A percentile compares a stretch with the other conserved stretches of the same genome.
Evolutionary conservation across 768 basidiomycete species (phyloP).

Genomic region (Gymnopilus dilepis): DNA sequence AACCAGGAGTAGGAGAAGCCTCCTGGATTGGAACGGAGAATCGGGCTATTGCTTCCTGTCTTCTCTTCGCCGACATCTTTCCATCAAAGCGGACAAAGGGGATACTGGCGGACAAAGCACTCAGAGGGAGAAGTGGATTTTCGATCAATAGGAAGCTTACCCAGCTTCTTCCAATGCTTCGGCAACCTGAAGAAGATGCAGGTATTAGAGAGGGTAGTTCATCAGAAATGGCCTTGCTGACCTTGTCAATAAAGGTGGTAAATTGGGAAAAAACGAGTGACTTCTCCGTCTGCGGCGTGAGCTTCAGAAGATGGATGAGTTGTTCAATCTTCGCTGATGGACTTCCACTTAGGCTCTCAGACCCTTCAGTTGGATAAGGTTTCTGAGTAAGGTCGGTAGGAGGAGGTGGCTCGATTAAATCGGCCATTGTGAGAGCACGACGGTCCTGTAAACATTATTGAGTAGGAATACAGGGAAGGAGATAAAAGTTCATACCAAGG

Average conservation of each 20-base stretch:
- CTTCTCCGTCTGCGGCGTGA: constrained; percentile 75
- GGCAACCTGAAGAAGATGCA: constrained; percentile 66
- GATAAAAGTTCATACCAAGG: constrained; percentile 70
- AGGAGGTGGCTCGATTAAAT: constrained; percentile 67
- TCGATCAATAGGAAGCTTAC: constrained; percentile 37
- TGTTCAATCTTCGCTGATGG: constrained; percentile 90
- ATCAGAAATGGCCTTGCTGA: constrained; percentile 27
- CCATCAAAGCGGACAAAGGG: constrained; percentile 85
- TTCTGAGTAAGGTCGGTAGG: constrained; percentile 74
- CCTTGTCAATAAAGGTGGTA: constrained; percentile 84
- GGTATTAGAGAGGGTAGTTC: background rate
- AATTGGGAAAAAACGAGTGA: constrained; percentile 91
- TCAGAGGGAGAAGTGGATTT: background rate
- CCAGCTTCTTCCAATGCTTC: constrained; percentile 68
- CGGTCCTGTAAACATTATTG: constrained; percentile 63
- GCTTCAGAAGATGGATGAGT: constrained; percentile 69
- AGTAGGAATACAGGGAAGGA: background rate
- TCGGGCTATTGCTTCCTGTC: constrained; percentile 75
- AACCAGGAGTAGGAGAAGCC: background rate
- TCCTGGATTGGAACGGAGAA: constrained; percentile 74
- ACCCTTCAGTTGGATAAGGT: constrained; percentile 45
- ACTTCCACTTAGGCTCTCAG: constrained; percentile 46
- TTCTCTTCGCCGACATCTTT: constrained; percentile 78
- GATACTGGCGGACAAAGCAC: constrained; percentile 50
- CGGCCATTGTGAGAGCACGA: constrained; percentile 54